phyloP scores from a whole-genome alignment of 2,329 filamentous ascomycete genomes.

The Sporothrix globosa region DNA sequence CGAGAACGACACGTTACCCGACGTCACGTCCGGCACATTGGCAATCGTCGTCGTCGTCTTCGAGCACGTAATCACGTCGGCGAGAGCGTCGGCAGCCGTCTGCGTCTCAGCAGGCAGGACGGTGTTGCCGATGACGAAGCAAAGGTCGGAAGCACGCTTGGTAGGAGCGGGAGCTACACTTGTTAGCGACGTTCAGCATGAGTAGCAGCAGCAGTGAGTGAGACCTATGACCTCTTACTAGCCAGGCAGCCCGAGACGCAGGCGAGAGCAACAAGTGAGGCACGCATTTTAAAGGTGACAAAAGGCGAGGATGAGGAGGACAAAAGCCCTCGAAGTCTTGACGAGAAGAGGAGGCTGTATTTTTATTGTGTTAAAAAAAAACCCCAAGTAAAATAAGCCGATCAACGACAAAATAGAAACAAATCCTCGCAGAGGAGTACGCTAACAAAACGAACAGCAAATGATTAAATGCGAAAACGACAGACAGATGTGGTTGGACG shows the following conservation, averaged over 20 bases:
- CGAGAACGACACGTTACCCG: conserved; percentile 56
- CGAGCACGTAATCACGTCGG: conserved; percentile 55
- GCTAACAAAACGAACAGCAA: not conserved
- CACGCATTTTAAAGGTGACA: conserved; percentile 33
- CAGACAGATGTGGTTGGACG: conserved; percentile 1
- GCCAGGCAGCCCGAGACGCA: conserved; percentile 33
- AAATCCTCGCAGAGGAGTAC: conserved; percentile 25
- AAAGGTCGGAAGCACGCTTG: conserved; percentile 40
- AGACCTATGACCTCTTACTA: conserved; percentile 14
- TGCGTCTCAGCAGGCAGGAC: conserved; percentile 56
- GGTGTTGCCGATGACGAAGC: conserved; percentile 58
- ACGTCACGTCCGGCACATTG: conserved; percentile 60
- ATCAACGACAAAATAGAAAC: conserved; percentile 34
- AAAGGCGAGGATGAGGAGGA: not conserved
- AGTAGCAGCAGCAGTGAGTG: not conserved
- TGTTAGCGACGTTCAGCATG: not conserved
- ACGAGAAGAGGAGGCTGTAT: not conserved
- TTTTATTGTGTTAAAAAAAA: not conserved
- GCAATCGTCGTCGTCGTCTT: conserved; percentile 52
- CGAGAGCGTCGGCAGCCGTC: conserved; percentile 49
- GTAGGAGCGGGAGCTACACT: not conserved
- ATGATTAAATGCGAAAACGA: conserved; percentile 1
- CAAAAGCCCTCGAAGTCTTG: not conserved
- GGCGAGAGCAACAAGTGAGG: conserved; percentile 32
- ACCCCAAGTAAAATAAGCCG: conserved; percentile 1